A percentile compares a stretch with the other conserved stretches of the same genome.
phyloP scores from a whole-genome alignment of 352 stramenopile genomes.

The Peronospora destructor region DNA sequence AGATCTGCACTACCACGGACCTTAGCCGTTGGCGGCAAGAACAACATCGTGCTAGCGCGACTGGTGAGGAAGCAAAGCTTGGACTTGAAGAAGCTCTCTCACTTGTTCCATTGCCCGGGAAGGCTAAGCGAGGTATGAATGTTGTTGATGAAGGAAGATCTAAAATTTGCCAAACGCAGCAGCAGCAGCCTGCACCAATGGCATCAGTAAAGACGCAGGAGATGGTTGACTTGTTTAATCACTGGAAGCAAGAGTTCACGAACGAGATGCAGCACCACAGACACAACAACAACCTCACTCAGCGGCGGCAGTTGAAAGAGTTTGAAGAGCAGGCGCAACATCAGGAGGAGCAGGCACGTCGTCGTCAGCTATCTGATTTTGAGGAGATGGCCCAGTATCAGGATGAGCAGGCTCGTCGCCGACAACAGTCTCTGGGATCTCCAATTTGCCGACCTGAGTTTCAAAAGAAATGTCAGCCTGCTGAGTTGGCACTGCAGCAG shows the following conservation, averaged over 20 bases:
- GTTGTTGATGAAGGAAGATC: constrained; percentile 8
- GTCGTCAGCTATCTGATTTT: constrained; percentile 26
- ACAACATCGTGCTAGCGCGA: constrained; percentile 20
- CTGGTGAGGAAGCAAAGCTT: constrained; percentile 5
- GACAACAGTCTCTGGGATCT: constrained; percentile 15
- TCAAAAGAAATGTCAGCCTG: constrained; percentile 9
- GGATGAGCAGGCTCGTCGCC: constrained; percentile 24
- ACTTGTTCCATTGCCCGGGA: constrained; percentile 15
- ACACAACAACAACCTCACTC: constrained; percentile 11
- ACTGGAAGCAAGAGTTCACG: constrained; percentile 32
- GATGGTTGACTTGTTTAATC: constrained; percentile 27
- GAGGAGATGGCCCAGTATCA: constrained; percentile 27
- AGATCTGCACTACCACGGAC: constrained; percentile 41
- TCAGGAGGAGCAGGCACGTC: constrained; percentile 26
- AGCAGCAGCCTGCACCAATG: constrained; percentile 1
- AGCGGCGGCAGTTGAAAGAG: constrained; percentile 22
- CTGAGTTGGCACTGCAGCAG: constrained; percentile 21
- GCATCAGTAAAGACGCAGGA: constrained; percentile 26
- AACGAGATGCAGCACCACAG: constrained; percentile 21
- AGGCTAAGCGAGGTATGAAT: constrained; percentile 7
- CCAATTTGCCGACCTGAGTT: constrained; percentile 9
- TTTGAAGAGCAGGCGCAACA: constrained; percentile 27
- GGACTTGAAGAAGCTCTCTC: constrained; percentile 9
- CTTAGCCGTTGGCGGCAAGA: constrained; percentile 43
- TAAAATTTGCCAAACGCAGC: constrained; percentile 10